phyloP scores from a whole-genome alignment of 352 stramenopile species.

The Phytopythium boreale region DNA sequence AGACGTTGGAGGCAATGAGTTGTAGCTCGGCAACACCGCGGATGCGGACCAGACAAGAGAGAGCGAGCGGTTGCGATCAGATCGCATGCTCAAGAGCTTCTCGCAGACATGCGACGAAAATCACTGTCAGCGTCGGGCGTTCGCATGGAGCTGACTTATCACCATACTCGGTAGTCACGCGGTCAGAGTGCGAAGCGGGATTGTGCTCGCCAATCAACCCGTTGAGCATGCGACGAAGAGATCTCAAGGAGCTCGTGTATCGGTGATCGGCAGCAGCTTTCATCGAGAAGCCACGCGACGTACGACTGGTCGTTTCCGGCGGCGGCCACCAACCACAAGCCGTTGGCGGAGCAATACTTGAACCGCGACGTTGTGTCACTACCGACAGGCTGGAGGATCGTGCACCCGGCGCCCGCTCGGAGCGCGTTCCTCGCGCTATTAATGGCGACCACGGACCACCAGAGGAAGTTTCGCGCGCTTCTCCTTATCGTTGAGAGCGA shows the following conservation, averaged over 20 bases:
- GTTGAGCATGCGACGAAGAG: neutral
- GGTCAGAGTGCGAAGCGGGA: neutral
- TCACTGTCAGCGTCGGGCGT: neutral
- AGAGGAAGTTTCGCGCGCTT: neutral
- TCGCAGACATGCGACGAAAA: neutral
- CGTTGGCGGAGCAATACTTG: neutral
- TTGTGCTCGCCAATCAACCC: neutral
- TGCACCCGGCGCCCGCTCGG: neutral
- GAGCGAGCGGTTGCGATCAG: neutral
- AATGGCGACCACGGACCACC: neutral
- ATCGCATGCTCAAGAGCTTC: neutral
- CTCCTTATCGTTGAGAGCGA: no score
- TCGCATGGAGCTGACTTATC: neutral
- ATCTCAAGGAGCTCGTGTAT: neutral
- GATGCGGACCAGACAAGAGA: neutral
- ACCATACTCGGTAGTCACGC: neutral
- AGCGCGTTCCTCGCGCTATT: neutral
- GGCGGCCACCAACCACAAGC: neutral
- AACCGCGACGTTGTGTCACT: neutral
- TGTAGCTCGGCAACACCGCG: neutral
- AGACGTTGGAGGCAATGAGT: neutral
- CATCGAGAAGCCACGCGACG: neutral
- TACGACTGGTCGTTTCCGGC: neutral
- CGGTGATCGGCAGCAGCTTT: neutral
- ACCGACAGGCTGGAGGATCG: neutral